Evolutionary conservation across 768 basidiomycete species (phyloP), one percentile per base, ranked within the genome.

Genomic region (Trametes cinnabarina): DNA sequence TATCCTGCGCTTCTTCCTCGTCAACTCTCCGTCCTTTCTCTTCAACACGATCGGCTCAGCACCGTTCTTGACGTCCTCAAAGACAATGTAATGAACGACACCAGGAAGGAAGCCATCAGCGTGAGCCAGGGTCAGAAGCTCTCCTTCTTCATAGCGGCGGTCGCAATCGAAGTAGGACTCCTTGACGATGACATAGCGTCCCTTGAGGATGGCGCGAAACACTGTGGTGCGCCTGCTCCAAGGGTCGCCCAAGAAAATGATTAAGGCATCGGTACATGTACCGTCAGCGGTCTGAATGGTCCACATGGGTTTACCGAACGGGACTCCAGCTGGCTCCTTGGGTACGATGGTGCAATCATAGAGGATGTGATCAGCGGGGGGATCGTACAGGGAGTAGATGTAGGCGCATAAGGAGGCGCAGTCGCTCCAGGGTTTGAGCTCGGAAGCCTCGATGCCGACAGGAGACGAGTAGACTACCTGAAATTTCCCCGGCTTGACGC

Each of bases 111-210:
- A 35, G 3, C 54, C 54, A 2, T 48, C 46, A 1, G 34, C 46
- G 19, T 48, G 54, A 26, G 41, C 30, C 6, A 26, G 23, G 17
- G 15, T 15, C 3, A 55, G 14, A 8, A 30, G 76, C 76, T 77
- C 78, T 77, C 76, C 80, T 75, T 80, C 80, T 76, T 79, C 78
- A 79, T 79, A 26, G 47, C 62, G 37, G 14, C 55, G 26, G 22
- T 2, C 40, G 23, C 20, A 19, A 22, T 50, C 34, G 42, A 44
- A 15, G 32, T 47, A 47, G 15, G 22, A 23, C 12, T 55, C 54
- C 37, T 42, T 47, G 46, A 55, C 22, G n/a, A 48, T 28, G n/a
- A 40, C 7, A 3, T 2, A 19, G n/a, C 23, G 19, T 20, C 40
- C 40, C 7, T 15, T 9, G n/a, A 4, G 26, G 12, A n/a, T n/a